Evolutionary conservation across 164 flowering plant species (phyloP), one percentile per base, ranked within the genome.

Genomic region (Umbilicus rupestris): DNA sequence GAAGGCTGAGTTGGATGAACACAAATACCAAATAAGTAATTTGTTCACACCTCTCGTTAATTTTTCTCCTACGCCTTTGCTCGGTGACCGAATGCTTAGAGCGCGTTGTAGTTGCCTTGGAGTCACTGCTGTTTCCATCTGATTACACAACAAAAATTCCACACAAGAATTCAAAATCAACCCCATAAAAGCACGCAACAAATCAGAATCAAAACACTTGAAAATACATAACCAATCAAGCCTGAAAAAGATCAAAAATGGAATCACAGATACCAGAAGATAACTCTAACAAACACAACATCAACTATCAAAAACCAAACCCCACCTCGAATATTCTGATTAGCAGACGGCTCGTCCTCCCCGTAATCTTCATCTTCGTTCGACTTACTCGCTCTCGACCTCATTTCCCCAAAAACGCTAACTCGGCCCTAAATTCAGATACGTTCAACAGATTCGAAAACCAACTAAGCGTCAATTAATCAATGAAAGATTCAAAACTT

Each of bases 21-120:
- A 60, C 5, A 50, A 6, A 14, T 7, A 31, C 7, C 26, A 63
- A 63, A 31, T 60, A 15, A 6, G 17, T 16, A 63, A 11, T 35
- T 39, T 28, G 15, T 64, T 46, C 66, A 71, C 65, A 72, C 90
- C 90, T 86, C 73, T 86, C 90, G 62, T 86, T 86, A 39, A 86
- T 86, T 72, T 86, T 86, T 82, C 85, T 84, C 75, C 91, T 76
- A 28, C 88, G 75, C 3, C 84, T 79, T 77, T 86, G 91, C 79
- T 86, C 92, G 8, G 92, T 86, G 9, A 86, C 92, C 0, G 92
- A 86, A 65, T 86, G 92, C 57, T 86, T 86, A 2, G 92, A 86
- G 52, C 89, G 74, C 10, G 78, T 77, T 0, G 81, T 83, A 71
- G 52, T 78, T 29, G 84, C 79, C 72, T 81, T 84, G 17, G 47